These are phyloP conservation scores for Botrytis fragariae DNA, from an alignment of 2,329 filamentous ascomycete species.

Conservation along the genomic window DNA sequence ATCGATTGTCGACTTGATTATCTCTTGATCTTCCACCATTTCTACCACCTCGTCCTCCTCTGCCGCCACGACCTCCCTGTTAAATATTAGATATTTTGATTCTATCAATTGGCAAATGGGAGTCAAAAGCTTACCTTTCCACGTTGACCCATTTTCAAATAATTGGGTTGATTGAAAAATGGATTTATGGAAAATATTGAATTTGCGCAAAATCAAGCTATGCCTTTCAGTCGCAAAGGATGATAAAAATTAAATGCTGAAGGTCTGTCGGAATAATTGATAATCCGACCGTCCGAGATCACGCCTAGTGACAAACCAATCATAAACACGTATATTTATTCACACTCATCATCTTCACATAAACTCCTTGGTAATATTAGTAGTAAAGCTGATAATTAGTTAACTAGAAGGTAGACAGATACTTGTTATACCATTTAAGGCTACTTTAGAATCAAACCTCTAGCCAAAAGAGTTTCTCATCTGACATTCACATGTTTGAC, in stretches of 20 bases:
- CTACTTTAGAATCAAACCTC: background rate
- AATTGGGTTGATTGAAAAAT: slow-evolving; percentile 1
- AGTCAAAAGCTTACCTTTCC: slow-evolving; percentile 32
- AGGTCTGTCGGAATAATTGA: background rate
- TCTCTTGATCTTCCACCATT: slow-evolving; percentile 29
- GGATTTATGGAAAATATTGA: background rate
- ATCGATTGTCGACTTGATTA: slow-evolving; percentile 44
- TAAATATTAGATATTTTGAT: slow-evolving; percentile 4
- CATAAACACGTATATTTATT: background rate
- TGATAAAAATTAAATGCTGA: slow-evolving; percentile 13
- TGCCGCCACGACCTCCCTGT: slow-evolving; percentile 26
- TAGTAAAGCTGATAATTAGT: background rate
- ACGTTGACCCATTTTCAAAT: slow-evolving; percentile 34
- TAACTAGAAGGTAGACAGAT: background rate
- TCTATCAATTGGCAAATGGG: slow-evolving; percentile 8
- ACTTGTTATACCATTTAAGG: fast-evolving
- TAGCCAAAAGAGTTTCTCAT: background rate
- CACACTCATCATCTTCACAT: background rate
- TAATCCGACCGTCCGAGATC: background rate
- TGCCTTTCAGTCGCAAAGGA: slow-evolving; percentile 1
- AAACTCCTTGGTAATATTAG: background rate
- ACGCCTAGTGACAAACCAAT: background rate
- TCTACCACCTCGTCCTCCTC: slow-evolving; percentile 31
- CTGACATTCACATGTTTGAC: background rate
- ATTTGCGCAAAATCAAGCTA: slow-evolving; percentile 7